Evolutionary conservation across 139 green algal species (phyloP).

Genomic region (Tetraselmis striata): DNA sequence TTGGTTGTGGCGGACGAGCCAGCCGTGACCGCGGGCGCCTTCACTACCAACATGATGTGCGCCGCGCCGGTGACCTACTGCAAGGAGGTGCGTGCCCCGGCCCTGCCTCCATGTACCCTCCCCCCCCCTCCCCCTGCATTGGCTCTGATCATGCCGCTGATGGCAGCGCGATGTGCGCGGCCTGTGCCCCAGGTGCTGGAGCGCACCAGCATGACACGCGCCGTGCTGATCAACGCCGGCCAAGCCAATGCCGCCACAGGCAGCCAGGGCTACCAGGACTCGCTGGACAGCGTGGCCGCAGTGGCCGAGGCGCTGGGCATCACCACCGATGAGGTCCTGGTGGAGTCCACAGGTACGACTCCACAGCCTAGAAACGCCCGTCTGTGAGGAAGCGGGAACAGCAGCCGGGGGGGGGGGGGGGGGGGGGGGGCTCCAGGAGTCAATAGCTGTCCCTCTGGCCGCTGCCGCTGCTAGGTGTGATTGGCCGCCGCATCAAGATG

Average conservation of each 20-base stretch:
- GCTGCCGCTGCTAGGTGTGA: too few relatives aligned
- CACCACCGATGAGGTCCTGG: slow-evolving; percentile 50
- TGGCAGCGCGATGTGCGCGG: too few relatives aligned
- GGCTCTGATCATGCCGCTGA: too few relatives aligned
- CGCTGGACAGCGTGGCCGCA: slow-evolving; percentile 46
- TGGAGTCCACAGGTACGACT: slow-evolving; percentile 34
- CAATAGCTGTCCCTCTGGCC: too few relatives aligned
- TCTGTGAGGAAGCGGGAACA: too few relatives aligned
- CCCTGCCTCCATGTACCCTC: too few relatives aligned
- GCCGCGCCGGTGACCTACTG: slow-evolving; percentile 91
- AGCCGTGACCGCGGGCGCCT: slow-evolving; percentile 73
- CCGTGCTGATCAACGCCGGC: slow-evolving; percentile 89
- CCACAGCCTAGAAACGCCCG: too few relatives aligned
- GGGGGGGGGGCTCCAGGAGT: too few relatives aligned
- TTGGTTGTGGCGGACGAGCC: slow-evolving; percentile 74
- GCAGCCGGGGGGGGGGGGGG: too few relatives aligned
- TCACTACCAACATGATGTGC: slow-evolving; percentile 95
- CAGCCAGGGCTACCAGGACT: slow-evolving; percentile 55
- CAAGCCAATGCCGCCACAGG: slow-evolving; percentile 94
- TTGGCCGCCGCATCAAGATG: slow-evolving; percentile 93
- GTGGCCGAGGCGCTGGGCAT: slow-evolving; percentile 58
- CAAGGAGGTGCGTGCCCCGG: slow-evolving; percentile 68
- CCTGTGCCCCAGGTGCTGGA: not conserved
- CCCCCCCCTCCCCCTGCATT: too few relatives aligned
- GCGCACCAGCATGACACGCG: not conserved